A percentile compares a stretch with the other conserved stretches of the same genome.
These are phyloP conservation scores for Trichoderma aggressivum DNA, from an alignment of 2,329 filamentous ascomycete species.

Conservation along the genomic window DNA sequence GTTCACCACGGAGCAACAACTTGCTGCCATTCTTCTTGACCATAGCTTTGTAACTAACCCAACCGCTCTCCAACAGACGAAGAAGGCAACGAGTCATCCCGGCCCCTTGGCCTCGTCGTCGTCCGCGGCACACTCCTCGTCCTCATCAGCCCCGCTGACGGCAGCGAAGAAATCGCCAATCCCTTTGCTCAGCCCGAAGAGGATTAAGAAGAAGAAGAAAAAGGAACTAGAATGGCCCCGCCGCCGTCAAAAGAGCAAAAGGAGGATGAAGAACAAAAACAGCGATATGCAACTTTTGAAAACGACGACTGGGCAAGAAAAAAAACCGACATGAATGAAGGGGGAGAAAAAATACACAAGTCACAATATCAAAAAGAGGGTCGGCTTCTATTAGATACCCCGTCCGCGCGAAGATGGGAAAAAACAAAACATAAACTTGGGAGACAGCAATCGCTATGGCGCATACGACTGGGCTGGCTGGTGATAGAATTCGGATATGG, in stretches of 20 bases:
- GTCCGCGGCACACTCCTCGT: conserved; percentile 90
- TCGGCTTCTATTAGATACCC: not conserved
- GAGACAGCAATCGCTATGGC: not conserved
- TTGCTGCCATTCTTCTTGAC: not conserved
- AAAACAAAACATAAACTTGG: not conserved
- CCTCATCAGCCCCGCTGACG: conserved; percentile 86
- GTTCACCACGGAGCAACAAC: not conserved
- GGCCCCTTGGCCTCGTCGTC: conserved; percentile 81
- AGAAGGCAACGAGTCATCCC: conserved; percentile 80
- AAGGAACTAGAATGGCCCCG: not conserved
- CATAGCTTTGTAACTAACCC: not conserved
- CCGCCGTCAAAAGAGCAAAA: not conserved
- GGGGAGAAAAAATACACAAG: not conserved
- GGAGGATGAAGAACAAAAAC: not conserved
- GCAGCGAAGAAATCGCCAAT: conserved; percentile 93
- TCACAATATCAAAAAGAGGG: not conserved
- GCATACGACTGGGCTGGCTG: not conserved
- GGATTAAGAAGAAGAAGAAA: conserved; percentile 42
- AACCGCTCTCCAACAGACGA: conserved; percentile 63
- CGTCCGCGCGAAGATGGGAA: not conserved
- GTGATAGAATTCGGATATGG: not conserved
- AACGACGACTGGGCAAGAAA: not conserved
- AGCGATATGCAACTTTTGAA: not conserved
- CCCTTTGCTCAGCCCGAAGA: conserved; percentile 79
- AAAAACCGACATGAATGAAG: not conserved